Conservation (phyloP, 192 early-diverging fungal genomes). For the Funneliformis geosporum region DNA sequence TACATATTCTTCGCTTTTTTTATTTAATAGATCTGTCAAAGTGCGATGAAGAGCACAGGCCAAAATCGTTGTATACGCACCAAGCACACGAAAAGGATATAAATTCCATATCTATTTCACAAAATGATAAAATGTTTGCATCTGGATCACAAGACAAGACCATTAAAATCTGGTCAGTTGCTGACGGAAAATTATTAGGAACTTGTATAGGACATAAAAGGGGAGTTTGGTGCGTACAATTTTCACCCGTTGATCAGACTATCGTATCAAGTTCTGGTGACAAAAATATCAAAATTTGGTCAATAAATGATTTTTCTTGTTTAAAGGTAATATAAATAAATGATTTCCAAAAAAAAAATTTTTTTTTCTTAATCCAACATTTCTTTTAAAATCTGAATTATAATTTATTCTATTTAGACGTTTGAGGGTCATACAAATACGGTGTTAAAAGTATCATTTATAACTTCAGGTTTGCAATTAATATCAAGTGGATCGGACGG, state of each 20-base stretch:
- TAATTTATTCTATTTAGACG: constrained; percentile 49
- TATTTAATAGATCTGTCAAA: not conserved
- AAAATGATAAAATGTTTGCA: constrained; percentile 90
- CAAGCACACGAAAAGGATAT: constrained; percentile 98
- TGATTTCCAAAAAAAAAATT: not conserved
- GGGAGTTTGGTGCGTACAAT: constrained; percentile 92
- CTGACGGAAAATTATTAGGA: constrained; percentile 76
- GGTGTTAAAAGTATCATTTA: constrained; percentile 82
- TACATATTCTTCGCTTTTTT: not conserved
- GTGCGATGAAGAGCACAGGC: constrained; percentile 35
- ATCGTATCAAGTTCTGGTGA: constrained; percentile 91
- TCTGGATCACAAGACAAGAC: constrained; percentile 95
- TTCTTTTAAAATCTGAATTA: not conserved
- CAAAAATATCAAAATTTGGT: constrained; percentile 95
- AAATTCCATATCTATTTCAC: constrained; percentile 87
- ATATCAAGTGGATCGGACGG: constrained; percentile 89
- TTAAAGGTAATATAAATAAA: constrained; percentile 63
- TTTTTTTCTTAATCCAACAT: not conserved
- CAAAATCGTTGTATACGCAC: constrained; percentile 81
- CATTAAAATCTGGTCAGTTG: constrained; percentile 88
- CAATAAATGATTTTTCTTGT: constrained; percentile 83
- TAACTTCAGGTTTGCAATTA: constrained; percentile 87
- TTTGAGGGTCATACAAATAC: constrained; percentile 99
- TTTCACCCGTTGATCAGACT: constrained; percentile 96
- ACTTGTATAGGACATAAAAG: constrained; percentile 89